Base-by-base conservation (phyloP, 2,329 filamentous ascomycete genomes). In the Sarocladiaceae sp. region DNA sequence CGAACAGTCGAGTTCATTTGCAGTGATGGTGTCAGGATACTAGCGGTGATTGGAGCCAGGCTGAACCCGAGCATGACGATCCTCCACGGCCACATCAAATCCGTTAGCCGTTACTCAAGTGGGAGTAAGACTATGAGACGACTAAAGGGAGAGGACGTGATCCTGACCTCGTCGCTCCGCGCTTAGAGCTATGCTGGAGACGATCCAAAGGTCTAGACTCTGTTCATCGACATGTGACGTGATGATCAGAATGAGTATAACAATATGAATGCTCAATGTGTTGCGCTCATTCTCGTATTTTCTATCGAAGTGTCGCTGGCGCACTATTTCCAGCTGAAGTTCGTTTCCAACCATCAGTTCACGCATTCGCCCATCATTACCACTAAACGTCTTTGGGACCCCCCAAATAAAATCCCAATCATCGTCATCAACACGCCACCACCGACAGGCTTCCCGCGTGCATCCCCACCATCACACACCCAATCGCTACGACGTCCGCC, bases 371-470 rank as follows among this genome's bases (percentile, higher is more conserved):
- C 23, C 23, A 12, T n/a, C 33, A 36, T 7, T 31, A 31, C 28
- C 28, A 31, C 35, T n/a, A n/a, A n/a, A 37, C 35, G 10, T 12
- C 35, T 18, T 11, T 17, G 10, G n/a, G 18, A 10, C 35, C 35
- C 35, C 35, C 18, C 7, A 6, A 11, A n/a, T 28, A 20, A 22
- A 48, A 22, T 18, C 44, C 44, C 25, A 33, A 48, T 11, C 44
- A 48, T 48, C 44, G 44, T 48, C 44, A 48, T 48, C 44, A 48
- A 29, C 44, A 48, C 44, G 44, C 44, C 44, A 48, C 44, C 26
- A 29, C 26, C 18, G 23, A 22, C 18, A n/a, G 17, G 13, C 28
- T 48, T 48, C 44, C 28, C 44, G 44, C 17, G 28, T 33, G 44
- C 44, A 48, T 18, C 25, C 44, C 44, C 26, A 11, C 22, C 13